A percentile compares a stretch with the other conserved stretches of the same genome.
Conservation (phyloP, 2,329 filamentous ascomycete genomes). For the Raffaelea ambrosiae region DNA sequence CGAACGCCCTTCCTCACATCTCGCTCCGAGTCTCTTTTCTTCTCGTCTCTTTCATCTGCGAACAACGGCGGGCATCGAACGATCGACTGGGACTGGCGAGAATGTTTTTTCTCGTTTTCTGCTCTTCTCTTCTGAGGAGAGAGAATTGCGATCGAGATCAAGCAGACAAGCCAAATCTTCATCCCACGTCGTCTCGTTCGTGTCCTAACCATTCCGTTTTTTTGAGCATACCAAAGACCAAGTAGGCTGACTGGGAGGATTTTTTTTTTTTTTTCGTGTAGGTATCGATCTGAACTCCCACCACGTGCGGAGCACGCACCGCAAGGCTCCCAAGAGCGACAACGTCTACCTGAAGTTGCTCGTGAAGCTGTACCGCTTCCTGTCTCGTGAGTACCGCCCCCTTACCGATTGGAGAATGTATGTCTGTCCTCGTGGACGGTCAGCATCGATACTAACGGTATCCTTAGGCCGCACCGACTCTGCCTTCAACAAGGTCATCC, state of each 20-base stretch:
- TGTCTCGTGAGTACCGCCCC: conserved; percentile 64
- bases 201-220: conserved; percentile 11
- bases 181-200: too few relatives aligned
- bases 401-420: too few relatives aligned
- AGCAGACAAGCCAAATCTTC: background rate
- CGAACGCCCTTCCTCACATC: background rate
- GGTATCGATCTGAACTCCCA: conserved; percentile 66
- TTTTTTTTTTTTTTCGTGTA: conserved; percentile 29
- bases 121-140: background rate
- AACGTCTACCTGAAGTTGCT: conserved; percentile 96
- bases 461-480: conserved; percentile 87
- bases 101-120: background rate
- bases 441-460: background rate
- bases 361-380: conserved; percentile 97
- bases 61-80: conserved; percentile 1
- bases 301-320: conserved; percentile 67
- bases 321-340: conserved; percentile 94
- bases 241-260: conserved; percentile 46
- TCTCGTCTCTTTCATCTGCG: conserved; percentile 2
- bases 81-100: background rate
- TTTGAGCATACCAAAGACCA: conserved; percentile 55
- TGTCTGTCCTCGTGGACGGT: background rate
- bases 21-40: background rate
- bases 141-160: background rate
- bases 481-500: conserved; percentile 97